These are phyloP conservation scores for Yueomyces sinensis DNA, from an alignment of 805 yeast genomes.

Conservation along the genomic window DNA sequence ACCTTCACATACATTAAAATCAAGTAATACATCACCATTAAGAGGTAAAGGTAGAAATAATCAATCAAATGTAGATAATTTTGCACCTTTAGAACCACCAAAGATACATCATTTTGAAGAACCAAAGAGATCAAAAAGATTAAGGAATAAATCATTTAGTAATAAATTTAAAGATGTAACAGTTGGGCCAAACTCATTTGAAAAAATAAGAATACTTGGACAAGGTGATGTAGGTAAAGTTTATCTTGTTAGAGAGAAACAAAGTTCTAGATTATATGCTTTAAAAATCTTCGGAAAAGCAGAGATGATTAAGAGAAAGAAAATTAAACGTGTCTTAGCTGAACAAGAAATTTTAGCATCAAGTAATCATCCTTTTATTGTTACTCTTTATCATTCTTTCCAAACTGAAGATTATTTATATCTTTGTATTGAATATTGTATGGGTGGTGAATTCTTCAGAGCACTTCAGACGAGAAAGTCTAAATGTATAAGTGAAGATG, in stretches of 20 bases:
- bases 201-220: constrained; percentile 79
- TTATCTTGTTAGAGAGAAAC: constrained; percentile 75
- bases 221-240: constrained; percentile 98
- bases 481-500: constrained; percentile 74
- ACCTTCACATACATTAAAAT: not conserved
- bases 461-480: constrained; percentile 86
- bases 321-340: constrained; percentile 86
- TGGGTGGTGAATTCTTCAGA: constrained; percentile 98
- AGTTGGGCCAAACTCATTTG: constrained; percentile 80
- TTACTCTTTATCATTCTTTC: constrained; percentile 89
- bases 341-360: constrained; percentile 96
- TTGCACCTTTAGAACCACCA: constrained; percentile 1
- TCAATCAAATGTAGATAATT: not conserved
- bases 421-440: constrained; percentile 96
- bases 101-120: constrained; percentile 3
- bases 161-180: constrained; percentile 63
- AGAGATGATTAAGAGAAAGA: constrained; percentile 92
- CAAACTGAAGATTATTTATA: constrained; percentile 87
- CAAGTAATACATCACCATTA: not conserved
- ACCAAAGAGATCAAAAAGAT: constrained; percentile 21
- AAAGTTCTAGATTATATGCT: constrained; percentile 66
- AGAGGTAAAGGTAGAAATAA: no score
- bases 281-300: constrained; percentile 83
- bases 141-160: constrained; percentile 40
- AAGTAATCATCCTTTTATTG: constrained; percentile 93